Conservation (phyloP, 2,329 filamentous ascomycete species). For the Pseudogymnoascus pannorum region DNA sequence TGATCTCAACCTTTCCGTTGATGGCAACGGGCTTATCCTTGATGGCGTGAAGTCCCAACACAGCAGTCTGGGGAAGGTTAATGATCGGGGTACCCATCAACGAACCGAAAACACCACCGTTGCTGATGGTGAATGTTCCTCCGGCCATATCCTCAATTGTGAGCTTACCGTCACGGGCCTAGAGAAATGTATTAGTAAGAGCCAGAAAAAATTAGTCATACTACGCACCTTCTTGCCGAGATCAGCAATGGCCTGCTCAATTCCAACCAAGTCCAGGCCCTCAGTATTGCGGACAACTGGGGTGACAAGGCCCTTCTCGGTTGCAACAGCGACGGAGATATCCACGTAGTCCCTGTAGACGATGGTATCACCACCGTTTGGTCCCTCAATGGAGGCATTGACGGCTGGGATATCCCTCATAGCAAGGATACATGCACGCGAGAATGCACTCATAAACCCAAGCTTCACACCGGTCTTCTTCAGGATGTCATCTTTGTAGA, state of each 20-base stretch:
- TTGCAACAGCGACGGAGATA: conserved; percentile 93
- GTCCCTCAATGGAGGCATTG: conserved; percentile 95
- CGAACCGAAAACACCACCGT: conserved; percentile 93
- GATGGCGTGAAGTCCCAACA: conserved; percentile 89
- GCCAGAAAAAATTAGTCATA: neutral
- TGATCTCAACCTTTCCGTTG: conserved; percentile 89
- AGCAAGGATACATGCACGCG: conserved; percentile 78
- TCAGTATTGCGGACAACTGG: conserved; percentile 94
- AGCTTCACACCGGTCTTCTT: conserved; percentile 97
- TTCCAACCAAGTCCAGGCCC: conserved; percentile 75
- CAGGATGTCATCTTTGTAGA: conserved; percentile 92
- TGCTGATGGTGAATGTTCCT: conserved; percentile 96
- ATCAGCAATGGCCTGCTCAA: conserved; percentile 86
- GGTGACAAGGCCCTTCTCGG: conserved; percentile 94
- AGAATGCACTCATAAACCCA: conserved; percentile 99
- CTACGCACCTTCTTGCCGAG: conserved; percentile 80
- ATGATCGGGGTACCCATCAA: conserved; percentile 98
- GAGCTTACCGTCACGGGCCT: conserved; percentile 92
- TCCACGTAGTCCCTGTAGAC: conserved; percentile 98
- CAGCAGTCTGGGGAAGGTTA: conserved; percentile 88
- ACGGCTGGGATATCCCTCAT: conserved; percentile 93
- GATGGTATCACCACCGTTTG: conserved; percentile 91
- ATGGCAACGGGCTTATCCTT: conserved; percentile 87
- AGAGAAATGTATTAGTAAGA: conserved; percentile 16
- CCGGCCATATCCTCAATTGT: conserved; percentile 99